Base-by-base conservation (phyloP, 805 yeast species). In the Wickerhamiella australiensis region DNA sequence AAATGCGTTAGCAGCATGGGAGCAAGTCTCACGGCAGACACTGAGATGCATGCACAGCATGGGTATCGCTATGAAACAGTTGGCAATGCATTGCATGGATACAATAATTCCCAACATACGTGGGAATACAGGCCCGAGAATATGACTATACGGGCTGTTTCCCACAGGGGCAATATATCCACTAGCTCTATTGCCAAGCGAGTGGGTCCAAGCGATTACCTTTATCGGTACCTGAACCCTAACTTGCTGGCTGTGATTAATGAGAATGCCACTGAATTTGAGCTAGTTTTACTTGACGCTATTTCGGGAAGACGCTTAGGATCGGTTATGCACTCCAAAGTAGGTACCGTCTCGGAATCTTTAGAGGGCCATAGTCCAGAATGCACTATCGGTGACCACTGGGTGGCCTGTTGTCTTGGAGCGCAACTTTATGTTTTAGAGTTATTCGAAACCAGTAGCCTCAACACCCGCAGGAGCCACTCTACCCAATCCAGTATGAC, bases 191-290 rank as follows among this genome's bases (percentile, higher is more conserved):
- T 42, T 13, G 46, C 37, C 18, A 18, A 18, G 15, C 17, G 17
- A 15, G 46, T 42, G 5, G 35, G 45, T 4, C 31, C 31, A 3
- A 26, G 26, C 13, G 49, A 46, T 21, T 36, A 35, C 18, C 18
- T 11, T 9, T 46, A 46, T 37, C 37, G 37, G 29, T 46, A 46
- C 43, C 20, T 46, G n/a, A 46, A 46, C 25, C 49, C 49, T 8
- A 37, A 46, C 25, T 12, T 46, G 4, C 20, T 26, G 5, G 43
- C 33, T 2, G 43, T 37, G n/a, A 23, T 25, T 5, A 22, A 22
- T 13, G 20, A 27, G 13, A 27, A 42, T 15, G 11, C 37, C 5
- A 37, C 49, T 6, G 6, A 25, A 5, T 22, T 21, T 4, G 36
- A 23, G 25, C 11, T 46, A 2, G 20, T 35, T 8, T 20, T 46